These are phyloP conservation scores for Helminthosporium solani DNA, from an alignment of 2,329 filamentous ascomycete species.

Conservation along the genomic window DNA sequence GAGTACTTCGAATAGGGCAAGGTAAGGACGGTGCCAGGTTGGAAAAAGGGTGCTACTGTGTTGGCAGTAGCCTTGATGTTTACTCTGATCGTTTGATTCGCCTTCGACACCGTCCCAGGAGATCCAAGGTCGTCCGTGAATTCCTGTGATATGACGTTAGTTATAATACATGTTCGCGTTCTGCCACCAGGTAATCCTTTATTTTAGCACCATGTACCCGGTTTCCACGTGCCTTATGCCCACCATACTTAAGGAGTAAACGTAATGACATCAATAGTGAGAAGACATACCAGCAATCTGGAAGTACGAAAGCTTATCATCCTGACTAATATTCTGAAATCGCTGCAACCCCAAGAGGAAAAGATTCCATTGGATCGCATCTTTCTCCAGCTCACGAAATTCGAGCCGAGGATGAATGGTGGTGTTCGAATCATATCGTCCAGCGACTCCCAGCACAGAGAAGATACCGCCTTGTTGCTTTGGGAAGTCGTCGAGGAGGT, in stretches of 20 bases:
- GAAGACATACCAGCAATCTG: conserved; percentile 65
- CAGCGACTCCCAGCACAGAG: conserved; percentile 23
- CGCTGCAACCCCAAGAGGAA: conserved; percentile 71
- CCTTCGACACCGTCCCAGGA: conserved; percentile 56
- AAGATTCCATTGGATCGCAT: conserved; percentile 67
- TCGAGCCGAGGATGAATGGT: conserved; percentile 58
- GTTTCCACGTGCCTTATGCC: neutral
- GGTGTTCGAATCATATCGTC: conserved; percentile 9
- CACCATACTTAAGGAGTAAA: neutral
- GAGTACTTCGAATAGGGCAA: conserved; percentile 60
- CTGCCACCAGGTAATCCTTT: neutral
- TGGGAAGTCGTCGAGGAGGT: neutral
- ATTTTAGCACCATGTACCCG: neutral
- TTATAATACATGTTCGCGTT: neutral
- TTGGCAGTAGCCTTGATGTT: conserved; percentile 68
- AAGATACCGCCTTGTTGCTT: conserved; percentile 12
- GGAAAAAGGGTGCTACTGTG: conserved; percentile 76
- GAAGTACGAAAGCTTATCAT: conserved; percentile 69
- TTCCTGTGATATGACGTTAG: conserved; percentile 53
- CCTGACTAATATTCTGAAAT: conserved; percentile 67
- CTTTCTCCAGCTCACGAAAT: conserved; percentile 64
- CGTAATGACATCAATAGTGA: neutral
- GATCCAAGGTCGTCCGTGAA: conserved; percentile 71
- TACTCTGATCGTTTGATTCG: conserved; percentile 45
- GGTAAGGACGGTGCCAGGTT: conserved; percentile 79